A percentile compares a stretch with the other conserved stretches of the same genome.
phyloP scores from a whole-genome alignment of 345 rosid genomes.

The Eucalyptus rudis region DNA sequence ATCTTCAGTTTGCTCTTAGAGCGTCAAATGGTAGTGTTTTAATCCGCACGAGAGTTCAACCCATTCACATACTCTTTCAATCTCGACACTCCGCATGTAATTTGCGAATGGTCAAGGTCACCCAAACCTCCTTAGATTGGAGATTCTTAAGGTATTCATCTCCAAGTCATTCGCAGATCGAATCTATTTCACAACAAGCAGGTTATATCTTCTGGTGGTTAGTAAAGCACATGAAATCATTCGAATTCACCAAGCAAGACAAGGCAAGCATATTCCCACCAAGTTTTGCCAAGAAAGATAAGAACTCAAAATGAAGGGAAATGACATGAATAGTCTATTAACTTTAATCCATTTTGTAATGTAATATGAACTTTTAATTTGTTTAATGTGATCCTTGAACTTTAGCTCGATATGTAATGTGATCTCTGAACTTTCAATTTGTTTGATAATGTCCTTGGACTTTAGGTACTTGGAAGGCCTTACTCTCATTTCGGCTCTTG shows the following conservation, averaged over 20 bases:
- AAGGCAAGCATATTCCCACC: background rate
- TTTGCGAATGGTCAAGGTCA: background rate
- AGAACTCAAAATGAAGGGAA: no score
- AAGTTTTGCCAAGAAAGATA: background rate
- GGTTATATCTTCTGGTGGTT: background rate
- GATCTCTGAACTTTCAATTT: rapidly evolving
- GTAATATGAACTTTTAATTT: no score
- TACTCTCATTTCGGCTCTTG: no score
- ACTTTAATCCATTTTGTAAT: no score
- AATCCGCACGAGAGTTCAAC: background rate
- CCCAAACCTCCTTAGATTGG: background rate
- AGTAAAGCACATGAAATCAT: background rate
- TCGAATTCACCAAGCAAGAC: background rate
- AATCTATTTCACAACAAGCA: background rate
- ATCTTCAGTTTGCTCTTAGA: background rate
- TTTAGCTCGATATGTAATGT: no score
- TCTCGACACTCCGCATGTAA: background rate
- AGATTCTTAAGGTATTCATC: background rate
- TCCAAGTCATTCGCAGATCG: background rate
- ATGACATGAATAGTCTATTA: no score
- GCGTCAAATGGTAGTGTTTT: background rate
- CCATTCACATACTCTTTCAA: background rate
- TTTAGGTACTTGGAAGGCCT: no score
- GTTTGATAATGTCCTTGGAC: no score
- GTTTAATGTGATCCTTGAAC: no score